Evolutionary conservation across 768 basidiomycete genomes (phyloP).

Genomic region (Naganishia vaughanmartiniae): DNA sequence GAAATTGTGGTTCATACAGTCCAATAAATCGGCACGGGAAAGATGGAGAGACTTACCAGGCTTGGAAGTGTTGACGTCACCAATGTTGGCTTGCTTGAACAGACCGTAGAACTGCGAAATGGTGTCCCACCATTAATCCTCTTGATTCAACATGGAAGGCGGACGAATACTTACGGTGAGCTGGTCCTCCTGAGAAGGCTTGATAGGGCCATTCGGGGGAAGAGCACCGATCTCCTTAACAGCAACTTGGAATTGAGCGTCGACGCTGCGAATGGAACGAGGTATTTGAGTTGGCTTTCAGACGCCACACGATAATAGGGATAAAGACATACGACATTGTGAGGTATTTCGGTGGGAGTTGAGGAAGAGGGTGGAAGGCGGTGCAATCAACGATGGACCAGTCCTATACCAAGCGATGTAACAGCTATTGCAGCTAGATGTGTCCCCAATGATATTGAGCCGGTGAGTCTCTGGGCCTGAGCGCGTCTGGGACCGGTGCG

Average conservation of each 20-base stretch:
- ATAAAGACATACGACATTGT: not conserved
- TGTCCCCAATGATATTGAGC: no score
- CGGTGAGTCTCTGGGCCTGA: no score
- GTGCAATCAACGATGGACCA: no score
- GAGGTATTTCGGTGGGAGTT: not conserved
- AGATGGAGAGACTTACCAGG: conserved; percentile 33
- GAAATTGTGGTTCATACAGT: not conserved
- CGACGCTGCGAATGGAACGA: conserved; percentile 15
- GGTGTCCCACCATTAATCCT: conserved; percentile 62
- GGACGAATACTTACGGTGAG: conserved; percentile 64
- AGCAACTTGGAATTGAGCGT: conserved; percentile 50
- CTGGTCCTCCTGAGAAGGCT: conserved; percentile 70
- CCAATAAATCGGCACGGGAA: conserved; percentile 17
- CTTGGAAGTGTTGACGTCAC: conserved; percentile 63
- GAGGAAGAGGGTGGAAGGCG: not conserved
- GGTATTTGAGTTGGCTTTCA: conserved; percentile 1
- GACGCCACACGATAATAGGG: not conserved
- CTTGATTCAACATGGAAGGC: conserved; percentile 69
- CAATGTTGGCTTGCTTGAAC: conserved; percentile 85
- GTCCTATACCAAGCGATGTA: no score
- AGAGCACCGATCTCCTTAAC: conserved; percentile 55
- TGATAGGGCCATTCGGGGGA: conserved; percentile 75
- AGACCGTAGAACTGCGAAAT: conserved; percentile 76
- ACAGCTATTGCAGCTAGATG: no score
- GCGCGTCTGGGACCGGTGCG: no score